These are phyloP conservation scores for Seiridium unicorne DNA, from an alignment of 2,329 filamentous ascomycete species.

Conservation along the genomic window DNA sequence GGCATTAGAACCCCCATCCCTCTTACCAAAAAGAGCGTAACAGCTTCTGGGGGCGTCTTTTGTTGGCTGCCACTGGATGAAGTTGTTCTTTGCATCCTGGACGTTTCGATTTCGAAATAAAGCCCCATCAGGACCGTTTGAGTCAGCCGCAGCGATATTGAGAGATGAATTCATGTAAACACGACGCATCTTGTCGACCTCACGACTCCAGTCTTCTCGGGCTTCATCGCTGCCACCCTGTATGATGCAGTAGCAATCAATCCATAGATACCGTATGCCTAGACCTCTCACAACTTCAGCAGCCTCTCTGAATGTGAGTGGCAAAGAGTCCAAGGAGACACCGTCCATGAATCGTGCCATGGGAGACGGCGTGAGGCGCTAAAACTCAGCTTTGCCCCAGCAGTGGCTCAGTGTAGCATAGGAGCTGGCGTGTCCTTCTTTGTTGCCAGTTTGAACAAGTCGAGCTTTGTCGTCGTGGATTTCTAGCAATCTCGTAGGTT, in stretches of 20 bases:
- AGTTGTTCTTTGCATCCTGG: not conserved
- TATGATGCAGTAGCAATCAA: not conserved
- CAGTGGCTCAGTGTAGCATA: not conserved
- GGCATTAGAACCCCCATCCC: accelerated
- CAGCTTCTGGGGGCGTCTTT: not conserved
- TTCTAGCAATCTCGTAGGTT: not conserved
- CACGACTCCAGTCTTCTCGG: not conserved
- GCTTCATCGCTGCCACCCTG: not conserved
- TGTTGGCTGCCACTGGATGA: not conserved
- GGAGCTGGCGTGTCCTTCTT: not conserved
- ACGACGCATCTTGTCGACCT: not conserved
- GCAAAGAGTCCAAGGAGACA: not conserved
- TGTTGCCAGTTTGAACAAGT: not conserved
- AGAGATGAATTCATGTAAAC: not conserved
- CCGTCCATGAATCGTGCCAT: not conserved
- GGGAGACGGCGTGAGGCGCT: not conserved
- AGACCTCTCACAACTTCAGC: not conserved
- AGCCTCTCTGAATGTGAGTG: not conserved
- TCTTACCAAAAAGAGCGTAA: not conserved
- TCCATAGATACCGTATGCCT: not conserved
- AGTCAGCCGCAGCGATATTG: not conserved
- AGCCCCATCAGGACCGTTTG: not conserved
- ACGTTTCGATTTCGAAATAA: not conserved
- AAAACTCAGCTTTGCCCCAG: not conserved
- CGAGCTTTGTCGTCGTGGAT: not conserved